Base-by-base conservation (phyloP, 176 grass and related monocot species). In the Musa troglodytarum region DNA sequence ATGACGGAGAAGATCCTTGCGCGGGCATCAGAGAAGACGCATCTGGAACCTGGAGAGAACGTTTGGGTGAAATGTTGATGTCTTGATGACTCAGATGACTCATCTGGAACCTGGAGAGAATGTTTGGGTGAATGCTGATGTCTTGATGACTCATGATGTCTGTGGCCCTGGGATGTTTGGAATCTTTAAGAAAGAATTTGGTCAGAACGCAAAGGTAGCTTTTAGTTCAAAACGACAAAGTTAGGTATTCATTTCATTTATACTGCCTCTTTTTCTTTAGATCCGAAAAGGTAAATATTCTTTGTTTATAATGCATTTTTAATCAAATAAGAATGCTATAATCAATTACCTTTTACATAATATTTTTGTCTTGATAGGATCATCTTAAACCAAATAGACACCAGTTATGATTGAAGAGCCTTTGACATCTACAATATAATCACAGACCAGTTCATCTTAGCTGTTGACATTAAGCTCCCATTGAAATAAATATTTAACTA, bases 1-100 rank as follows among this genome's bases (percentile, higher is more conserved):
- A 98, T 91, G 88, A 94, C 95, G 53, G 95, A 98, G 90, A 98
- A 98, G 84, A 98, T 98, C 78, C 67, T 98, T 57, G 90, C 95
- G 53, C 83, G 89, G 61, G 80, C 88, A 28, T 98, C 95, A 75
- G 88, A 91, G 75, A 85, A 78, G 65, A 65, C 88, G 10, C 80
- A 78, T 59, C 82, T 98, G 34, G 90, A 89, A 78, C 90, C 95
- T 49, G 90, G 95, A 54, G 95, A 98, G 77, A 98, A 98, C 79
- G 87, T 98, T 52, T 98, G 95, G 90, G 95, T 93, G 68, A 82
- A 82, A 89, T 81, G 85, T 98, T 16, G 90, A 98, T 82, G 95
- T 28, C 26, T 28, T 28, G 26, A 28, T 28, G 1, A 28, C 26
- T 28, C 26, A 91, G 75, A 85, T 76, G 65, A 65, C 88, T 8